Conservation (phyloP, 2,329 filamentous ascomycete genomes). For the Colletotrichum costaricense region DNA sequence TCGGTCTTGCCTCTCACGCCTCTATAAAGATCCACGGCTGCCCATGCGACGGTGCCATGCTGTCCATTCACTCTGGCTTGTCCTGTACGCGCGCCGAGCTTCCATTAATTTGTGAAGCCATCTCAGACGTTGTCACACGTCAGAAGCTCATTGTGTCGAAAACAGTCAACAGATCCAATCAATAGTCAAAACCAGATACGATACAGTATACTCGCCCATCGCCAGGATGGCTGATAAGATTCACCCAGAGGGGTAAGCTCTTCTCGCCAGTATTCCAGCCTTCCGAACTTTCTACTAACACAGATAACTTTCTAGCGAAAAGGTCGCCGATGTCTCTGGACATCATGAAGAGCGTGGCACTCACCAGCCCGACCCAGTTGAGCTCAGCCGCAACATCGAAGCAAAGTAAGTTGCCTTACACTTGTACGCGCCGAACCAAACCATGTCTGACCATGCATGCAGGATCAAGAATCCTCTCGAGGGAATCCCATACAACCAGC, state of each 20-base stretch:
- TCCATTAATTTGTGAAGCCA: slow-evolving; percentile 12
- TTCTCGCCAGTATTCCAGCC: not conserved
- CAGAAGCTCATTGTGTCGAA: not conserved
- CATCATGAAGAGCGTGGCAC: slow-evolving; percentile 41
- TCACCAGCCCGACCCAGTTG: slow-evolving; percentile 37
- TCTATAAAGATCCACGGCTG: slow-evolving; percentile 31
- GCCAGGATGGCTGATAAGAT: slow-evolving; percentile 32
- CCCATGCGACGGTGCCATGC: not conserved
- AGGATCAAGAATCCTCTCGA: slow-evolving; percentile 61
- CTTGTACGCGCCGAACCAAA: not conserved
- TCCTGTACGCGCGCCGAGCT: slow-evolving; percentile 2
- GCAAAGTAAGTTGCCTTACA: slow-evolving; percentile 50
- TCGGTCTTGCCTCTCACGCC: not conserved
- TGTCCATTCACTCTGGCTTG: not conserved
- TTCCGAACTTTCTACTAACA: not conserved
- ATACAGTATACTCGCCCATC: not conserved
- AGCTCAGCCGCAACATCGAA: slow-evolving; percentile 53
- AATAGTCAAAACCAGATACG: not conserved
- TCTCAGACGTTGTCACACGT: not conserved
- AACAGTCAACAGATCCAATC: not conserved
- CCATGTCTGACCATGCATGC: not conserved
- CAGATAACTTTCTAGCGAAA: slow-evolving; percentile 35
- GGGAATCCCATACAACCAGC: slow-evolving; percentile 60
- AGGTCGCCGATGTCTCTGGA: slow-evolving; percentile 40
- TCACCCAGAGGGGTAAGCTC: slow-evolving; percentile 7